Percentiles rank a stretch among this genome's conserved stretches.
These are phyloP conservation scores for Aspergillus fischeri DNA, from an alignment of 2,329 filamentous ascomycete species.

Conservation along the genomic window DNA sequence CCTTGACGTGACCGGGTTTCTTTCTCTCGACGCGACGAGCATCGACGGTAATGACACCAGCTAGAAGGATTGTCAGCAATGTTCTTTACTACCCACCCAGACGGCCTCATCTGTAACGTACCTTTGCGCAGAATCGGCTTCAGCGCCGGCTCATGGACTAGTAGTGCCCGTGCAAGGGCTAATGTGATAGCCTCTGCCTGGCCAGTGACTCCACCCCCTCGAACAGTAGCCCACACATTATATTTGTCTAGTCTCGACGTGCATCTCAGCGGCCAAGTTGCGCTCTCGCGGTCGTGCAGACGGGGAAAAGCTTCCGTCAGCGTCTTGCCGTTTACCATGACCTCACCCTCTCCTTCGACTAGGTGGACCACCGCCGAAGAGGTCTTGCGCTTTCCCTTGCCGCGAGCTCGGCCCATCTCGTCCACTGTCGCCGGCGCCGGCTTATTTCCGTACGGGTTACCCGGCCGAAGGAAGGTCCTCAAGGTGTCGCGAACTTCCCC, in stretches of 20 bases:
- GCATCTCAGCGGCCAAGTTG: constrained; percentile 81
- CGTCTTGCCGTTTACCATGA: constrained; percentile 85
- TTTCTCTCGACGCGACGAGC: constrained; percentile 92
- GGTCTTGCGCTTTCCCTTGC: constrained; percentile 80
- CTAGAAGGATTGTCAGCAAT: constrained; percentile 49
- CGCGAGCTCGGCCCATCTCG: constrained; percentile 70
- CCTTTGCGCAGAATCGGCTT: constrained; percentile 85
- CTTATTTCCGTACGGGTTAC: constrained; percentile 65
- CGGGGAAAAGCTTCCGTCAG: constrained; percentile 77
- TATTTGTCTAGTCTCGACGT: constrained; percentile 89
- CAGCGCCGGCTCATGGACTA: constrained; percentile 87
- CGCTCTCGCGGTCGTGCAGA: constrained; percentile 90
- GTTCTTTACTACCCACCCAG: background rate
- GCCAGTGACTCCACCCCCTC: constrained; percentile 86
- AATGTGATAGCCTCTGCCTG: constrained; percentile 93
- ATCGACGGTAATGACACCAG: constrained; percentile 88
- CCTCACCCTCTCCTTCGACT: constrained; percentile 88
- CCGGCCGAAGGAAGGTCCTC: constrained; percentile 66
- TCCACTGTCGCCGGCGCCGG: constrained; percentile 65
- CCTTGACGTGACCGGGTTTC: constrained; percentile 94
- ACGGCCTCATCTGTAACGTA: constrained; percentile 48
- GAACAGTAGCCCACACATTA: constrained; percentile 84
- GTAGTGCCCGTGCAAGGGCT: constrained; percentile 79
- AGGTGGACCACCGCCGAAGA: constrained; percentile 80
- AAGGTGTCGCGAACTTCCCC: constrained; percentile 63